Conservation (phyloP, 2,329 filamentous ascomycete genomes). For the Aspergillus piperis region DNA sequence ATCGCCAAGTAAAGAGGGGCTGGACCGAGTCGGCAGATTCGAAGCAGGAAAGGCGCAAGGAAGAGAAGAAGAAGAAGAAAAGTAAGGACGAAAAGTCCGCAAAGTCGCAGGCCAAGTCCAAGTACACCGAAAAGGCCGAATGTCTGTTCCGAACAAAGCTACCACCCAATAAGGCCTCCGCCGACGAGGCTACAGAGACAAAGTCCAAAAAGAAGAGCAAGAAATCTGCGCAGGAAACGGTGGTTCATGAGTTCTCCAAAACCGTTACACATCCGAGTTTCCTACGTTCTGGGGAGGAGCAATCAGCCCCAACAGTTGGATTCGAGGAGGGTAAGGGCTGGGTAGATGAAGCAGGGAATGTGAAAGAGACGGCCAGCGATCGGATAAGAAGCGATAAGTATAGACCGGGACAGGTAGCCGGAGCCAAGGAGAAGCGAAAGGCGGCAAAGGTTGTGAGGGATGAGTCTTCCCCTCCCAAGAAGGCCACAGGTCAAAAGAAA, state of each 20-base stretch:
- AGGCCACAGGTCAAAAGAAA: slow-evolving; percentile 20
- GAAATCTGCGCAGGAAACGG: slow-evolving; percentile 61
- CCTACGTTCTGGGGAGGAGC: slow-evolving; percentile 59
- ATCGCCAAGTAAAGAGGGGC: slow-evolving; percentile 80
- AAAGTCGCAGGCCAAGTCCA: slow-evolving; percentile 65
- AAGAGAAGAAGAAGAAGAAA: slow-evolving; percentile 51
- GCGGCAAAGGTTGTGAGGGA: slow-evolving; percentile 16
- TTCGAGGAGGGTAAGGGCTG: slow-evolving; percentile 86
- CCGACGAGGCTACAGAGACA: slow-evolving; percentile 35
- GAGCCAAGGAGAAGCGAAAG: slow-evolving; percentile 33
- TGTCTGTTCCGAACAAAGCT: slow-evolving; percentile 82
- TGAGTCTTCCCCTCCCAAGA: slow-evolving; percentile 10
- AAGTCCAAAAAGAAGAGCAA: slow-evolving; percentile 62
- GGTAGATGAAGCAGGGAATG: slow-evolving; percentile 75
- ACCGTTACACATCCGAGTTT: slow-evolving; percentile 82
- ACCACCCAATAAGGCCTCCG: slow-evolving; percentile 56
- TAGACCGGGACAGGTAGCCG: slow-evolving; percentile 33
- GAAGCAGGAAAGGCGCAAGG: slow-evolving; percentile 47
- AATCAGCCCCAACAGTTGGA: slow-evolving; percentile 55
- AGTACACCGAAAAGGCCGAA: slow-evolving; percentile 78
- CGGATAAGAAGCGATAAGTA: slow-evolving; percentile 33
- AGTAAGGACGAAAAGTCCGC: slow-evolving; percentile 59
- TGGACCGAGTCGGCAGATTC: slow-evolving; percentile 71
- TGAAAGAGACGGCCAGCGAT: slow-evolving; percentile 55
- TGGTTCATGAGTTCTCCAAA: slow-evolving; percentile 88